Conservation (phyloP, 768 basidiomycete genomes). For the Pisolithus tinctorius region DNA sequence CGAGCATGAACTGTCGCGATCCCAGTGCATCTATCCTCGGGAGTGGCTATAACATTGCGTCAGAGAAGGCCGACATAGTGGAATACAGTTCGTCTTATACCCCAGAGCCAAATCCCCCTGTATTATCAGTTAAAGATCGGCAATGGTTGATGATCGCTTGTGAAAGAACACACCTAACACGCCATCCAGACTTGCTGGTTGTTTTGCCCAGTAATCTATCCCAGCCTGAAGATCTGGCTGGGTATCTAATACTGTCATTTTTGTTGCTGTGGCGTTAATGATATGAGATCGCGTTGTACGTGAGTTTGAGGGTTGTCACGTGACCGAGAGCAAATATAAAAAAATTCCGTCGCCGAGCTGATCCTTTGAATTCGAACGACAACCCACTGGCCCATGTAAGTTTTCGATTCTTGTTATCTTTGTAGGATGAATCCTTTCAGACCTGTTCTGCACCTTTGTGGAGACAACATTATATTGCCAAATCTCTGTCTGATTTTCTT, state of each 20-base stretch:
- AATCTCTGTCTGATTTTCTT: slow-evolving; percentile 11
- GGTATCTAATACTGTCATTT: slow-evolving; percentile 1
- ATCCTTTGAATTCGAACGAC: background rate
- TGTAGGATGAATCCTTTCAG: slow-evolving; percentile 20
- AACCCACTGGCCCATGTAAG: background rate
- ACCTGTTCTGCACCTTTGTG: slow-evolving; percentile 25
- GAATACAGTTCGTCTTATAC: slow-evolving; percentile 21
- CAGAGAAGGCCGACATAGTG: background rate
- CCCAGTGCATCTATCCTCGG: slow-evolving; percentile 88
- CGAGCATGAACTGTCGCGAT: slow-evolving; percentile 81
- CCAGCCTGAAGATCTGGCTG: slow-evolving; percentile 55
- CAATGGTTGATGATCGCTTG: slow-evolving; percentile 13
- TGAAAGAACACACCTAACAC: slow-evolving; percentile 57
- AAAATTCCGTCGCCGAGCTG: background rate
- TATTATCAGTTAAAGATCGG: slow-evolving; percentile 17
- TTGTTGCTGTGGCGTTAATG: background rate
- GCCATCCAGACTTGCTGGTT: slow-evolving; percentile 79
- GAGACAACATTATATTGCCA: slow-evolving; percentile 22
- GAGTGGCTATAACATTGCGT: slow-evolving; percentile 50
- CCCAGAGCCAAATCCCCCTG: slow-evolving; percentile 52
- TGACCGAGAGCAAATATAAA: background rate
- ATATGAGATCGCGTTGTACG: background rate
- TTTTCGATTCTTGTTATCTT: background rate
- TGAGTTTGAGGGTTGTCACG: background rate
- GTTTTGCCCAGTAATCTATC: slow-evolving; percentile 79